Evolutionary conservation across 805 yeast species (phyloP), one percentile per base, ranked within the genome.

Genomic region (Starmerella scarabaei): DNA sequence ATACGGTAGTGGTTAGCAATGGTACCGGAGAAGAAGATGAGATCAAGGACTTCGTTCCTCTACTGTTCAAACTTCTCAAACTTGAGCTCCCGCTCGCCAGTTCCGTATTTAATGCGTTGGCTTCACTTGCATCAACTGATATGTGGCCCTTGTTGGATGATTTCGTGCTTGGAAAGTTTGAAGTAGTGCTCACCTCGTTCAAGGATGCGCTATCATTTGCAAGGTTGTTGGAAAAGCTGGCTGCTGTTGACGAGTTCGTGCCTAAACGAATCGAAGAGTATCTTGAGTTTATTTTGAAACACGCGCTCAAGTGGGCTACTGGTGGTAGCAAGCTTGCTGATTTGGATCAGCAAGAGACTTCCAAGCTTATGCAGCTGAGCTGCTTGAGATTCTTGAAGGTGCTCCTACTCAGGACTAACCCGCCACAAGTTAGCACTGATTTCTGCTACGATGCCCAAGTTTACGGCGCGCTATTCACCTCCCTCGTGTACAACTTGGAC

Each of bases 251-350:
- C n/a, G 24, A 20, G 12, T 8, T n/a, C 4, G 30, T 27, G 28
- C 17, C 40, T 1, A 29, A 36, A 32, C 35, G 18, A 4, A 5
- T 44, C 15, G 29, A 26, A 6, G 50, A 38, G 3, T 88, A 86
- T 51, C 56, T 81, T 39, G 88, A 83, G 38, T 84, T 73, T 50
- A 55, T 85, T 12, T 53, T 80, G n/a, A 61, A 68, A 11, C 80
- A 79, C 32, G 72, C 85, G 0, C 73, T 85, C 48, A 69, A 72
- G 20, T 62, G 81, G 2, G 42, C 44, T 2, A 29, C 34, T 4
- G 16, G 24, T 4, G n/a, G 18, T 59, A 0, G 53, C 61, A 2
- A 58, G 65, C 7, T 56, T 16, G 35, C 72, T 4, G 54, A 55
- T 21, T 54, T 66, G 11, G 44, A 62, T 24, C 61, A 52, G 15